phyloP scores from a whole-genome alignment of 2,329 filamentous ascomycete genomes.

The Sporothrix brasiliensis region DNA sequence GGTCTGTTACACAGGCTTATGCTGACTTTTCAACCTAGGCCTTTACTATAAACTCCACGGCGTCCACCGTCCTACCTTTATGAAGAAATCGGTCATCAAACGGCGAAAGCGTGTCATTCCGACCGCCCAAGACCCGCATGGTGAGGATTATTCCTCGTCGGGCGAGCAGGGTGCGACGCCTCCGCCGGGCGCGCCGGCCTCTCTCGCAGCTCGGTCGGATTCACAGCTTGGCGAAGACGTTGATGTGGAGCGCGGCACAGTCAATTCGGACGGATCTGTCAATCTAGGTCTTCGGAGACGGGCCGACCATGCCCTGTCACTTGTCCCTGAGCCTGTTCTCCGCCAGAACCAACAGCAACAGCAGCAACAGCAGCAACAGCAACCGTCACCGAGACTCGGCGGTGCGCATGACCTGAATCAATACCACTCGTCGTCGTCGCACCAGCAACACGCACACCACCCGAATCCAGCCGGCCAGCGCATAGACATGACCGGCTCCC shows the following conservation, averaged over 20 bases:
- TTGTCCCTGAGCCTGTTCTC: conserved; percentile 52
- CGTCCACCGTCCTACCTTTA: conserved; percentile 88
- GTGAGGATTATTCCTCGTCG: conserved; percentile 45
- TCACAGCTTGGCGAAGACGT: conserved; percentile 20
- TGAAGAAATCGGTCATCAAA: conserved; percentile 99
- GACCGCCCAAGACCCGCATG: conserved; percentile 57
- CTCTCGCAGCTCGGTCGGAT: not conserved
- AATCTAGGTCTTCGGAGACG: conserved; percentile 62
- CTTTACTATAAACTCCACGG: conserved; percentile 97
- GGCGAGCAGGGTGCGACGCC: conserved; percentile 55
- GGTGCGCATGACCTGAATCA: conserved; percentile 52
- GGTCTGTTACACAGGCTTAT: not conserved
- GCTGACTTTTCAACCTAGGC: conserved; percentile 55
- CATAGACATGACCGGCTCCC: conserved; percentile 48
- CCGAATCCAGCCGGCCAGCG: conserved; percentile 40
- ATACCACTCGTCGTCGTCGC: conserved; percentile 47
- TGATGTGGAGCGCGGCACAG: conserved; percentile 54
- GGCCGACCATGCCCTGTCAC: conserved; percentile 50
- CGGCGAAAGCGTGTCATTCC: conserved; percentile 92
- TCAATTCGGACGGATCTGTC: conserved; percentile 66
- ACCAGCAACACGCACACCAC: conserved; percentile 15
- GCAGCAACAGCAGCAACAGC: not conserved
- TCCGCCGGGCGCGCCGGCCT: conserved; percentile 37
- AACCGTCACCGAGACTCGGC: conserved; percentile 46
- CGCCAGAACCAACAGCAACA: conserved; percentile 47